Evolutionary conservation across 495 filamentous ascomycete species (phyloP).

Genomic region (Penicillium crystallinum): DNA sequence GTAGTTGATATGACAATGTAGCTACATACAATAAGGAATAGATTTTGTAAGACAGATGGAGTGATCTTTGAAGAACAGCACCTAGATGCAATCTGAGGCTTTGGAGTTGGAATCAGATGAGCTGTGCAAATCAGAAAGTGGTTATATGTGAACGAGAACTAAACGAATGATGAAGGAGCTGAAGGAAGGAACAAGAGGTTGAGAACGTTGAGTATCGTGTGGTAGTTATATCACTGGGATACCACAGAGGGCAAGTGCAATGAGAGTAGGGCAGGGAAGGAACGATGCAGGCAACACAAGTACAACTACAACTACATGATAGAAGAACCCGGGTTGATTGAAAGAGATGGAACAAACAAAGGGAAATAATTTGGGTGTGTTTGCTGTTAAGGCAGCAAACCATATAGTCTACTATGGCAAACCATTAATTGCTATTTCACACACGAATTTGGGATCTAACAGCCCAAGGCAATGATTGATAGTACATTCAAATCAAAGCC

Average conservation of each 20-base stretch:
- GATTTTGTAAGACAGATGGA: not conserved
- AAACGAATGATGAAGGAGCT: not conserved
- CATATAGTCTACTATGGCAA: conserved; percentile 34
- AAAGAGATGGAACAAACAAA: conserved; percentile 15
- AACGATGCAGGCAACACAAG: not conserved
- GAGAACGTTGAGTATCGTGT: not conserved
- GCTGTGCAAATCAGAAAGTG: too few relatives aligned
- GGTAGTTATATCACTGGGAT: not conserved
- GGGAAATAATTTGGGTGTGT: conserved; percentile 20
- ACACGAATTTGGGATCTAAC: conserved; percentile 31
- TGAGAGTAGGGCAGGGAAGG: not conserved
- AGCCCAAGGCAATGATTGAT: conserved; percentile 35
- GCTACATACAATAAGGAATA: not conserved
- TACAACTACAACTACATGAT: not conserved
- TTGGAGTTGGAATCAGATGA: too few relatives aligned
- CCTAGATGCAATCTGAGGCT: too few relatives aligned
- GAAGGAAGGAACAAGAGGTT: not conserved
- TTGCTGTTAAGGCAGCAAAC: conserved; percentile 23
- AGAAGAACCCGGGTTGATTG: not conserved
- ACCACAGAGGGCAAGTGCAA: not conserved
- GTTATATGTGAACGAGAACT: too few relatives aligned
- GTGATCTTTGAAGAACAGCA: not conserved
- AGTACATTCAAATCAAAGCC: conserved; percentile 32
- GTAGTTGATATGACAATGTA: not conserved
- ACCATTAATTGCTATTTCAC: conserved; percentile 36